Evolutionary conservation across 1,139 yeast species (phyloP), one percentile per base, ranked within the genome.

Genomic region (Ashbya aceris): DNA sequence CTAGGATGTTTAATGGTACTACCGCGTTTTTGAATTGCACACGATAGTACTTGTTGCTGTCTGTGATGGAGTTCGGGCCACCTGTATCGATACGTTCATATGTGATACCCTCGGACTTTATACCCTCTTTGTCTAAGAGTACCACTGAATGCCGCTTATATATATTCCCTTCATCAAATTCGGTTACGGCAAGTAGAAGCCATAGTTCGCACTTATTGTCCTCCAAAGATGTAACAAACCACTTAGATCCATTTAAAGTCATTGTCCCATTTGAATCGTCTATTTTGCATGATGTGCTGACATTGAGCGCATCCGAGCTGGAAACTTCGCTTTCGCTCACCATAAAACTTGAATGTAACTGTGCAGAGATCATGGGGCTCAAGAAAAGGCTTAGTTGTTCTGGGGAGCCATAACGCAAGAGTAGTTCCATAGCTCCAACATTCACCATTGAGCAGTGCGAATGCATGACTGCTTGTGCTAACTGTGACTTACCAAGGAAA

Each of bases 191-290:
- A 82, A 80, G 77, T n/a, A 76, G 74, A 41, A 80, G 66, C 80
- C 83, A 76, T 12, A 33, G 10, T 73, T 75, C 29, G 67, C 53
- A 58, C 79, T 72, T 44, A 82, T 84, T 84, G 58, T 80, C 85
- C 14, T 83, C 85, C 30, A 84, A 85, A 27, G 85, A 85, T 0
- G 83, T 76, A 2, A 83, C 81, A 71, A 80, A 79, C 86, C 86
- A 80, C 56, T 80, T 80, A 48, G 77, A 70, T 8, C 87, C 87
- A 49, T 76, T 76, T 38, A 80, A 52, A 3, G 77, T 76, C 50
- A 70, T 76, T 49, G 75, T 69, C 2, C 76, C 76, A 6, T 64
- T 63, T n/a, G 26, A 38, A 23, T 56, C 54, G 27, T 49, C 48
- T 45, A 55, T 54, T 14, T 47, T 54, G 36, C 82, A 80, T 29